A percentile compares a stretch with the other conserved stretches of the same genome.
Conservation (phyloP, 2,329 filamentous ascomycete species). For the Shiraia sp. region DNA sequence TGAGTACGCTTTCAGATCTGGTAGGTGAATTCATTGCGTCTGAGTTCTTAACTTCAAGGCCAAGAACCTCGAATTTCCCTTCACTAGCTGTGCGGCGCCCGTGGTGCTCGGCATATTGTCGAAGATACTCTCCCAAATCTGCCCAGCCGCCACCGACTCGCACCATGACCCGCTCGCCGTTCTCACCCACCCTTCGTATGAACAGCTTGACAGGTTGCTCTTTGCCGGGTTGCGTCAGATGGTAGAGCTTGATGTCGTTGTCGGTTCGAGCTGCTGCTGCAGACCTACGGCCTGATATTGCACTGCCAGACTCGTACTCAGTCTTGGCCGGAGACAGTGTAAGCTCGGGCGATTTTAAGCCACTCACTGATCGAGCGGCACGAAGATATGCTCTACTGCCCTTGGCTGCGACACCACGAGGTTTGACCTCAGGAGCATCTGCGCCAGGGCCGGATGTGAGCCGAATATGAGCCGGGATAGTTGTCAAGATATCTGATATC, state of each 20-base stretch:
- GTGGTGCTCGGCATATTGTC: constrained; percentile 91
- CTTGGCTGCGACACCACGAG: constrained; percentile 32
- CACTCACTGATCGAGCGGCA: constrained; percentile 36
- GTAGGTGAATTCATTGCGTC: constrained; percentile 23
- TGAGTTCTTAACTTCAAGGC: constrained; percentile 42
- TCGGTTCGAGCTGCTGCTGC: constrained; percentile 35
- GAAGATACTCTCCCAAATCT: constrained; percentile 90
- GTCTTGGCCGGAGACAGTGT: constrained; percentile 43
- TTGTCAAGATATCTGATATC: constrained; percentile 76
- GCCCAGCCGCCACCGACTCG: constrained; percentile 98
- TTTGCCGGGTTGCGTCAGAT: constrained; percentile 81
- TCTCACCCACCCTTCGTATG: constrained; percentile 87
- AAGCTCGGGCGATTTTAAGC: constrained; percentile 41
- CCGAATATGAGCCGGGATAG: constrained; percentile 78
- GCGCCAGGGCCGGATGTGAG: constrained; percentile 55
- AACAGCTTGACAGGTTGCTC: constrained; percentile 92
- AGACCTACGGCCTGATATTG: constrained; percentile 33
- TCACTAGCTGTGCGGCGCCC: constrained; percentile 68
- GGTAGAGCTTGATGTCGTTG: constrained; percentile 84
- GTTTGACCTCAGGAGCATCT: constrained; percentile 35
- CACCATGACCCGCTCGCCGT: constrained; percentile 94
- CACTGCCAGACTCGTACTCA: constrained; percentile 33
- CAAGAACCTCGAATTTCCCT: constrained; percentile 60
- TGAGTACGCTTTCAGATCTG: constrained; percentile 34
- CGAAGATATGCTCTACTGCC: constrained; percentile 37